phyloP scores from a whole-genome alignment of 2,329 filamentous ascomycete species.

The Trichoderma citrinoviride region DNA sequence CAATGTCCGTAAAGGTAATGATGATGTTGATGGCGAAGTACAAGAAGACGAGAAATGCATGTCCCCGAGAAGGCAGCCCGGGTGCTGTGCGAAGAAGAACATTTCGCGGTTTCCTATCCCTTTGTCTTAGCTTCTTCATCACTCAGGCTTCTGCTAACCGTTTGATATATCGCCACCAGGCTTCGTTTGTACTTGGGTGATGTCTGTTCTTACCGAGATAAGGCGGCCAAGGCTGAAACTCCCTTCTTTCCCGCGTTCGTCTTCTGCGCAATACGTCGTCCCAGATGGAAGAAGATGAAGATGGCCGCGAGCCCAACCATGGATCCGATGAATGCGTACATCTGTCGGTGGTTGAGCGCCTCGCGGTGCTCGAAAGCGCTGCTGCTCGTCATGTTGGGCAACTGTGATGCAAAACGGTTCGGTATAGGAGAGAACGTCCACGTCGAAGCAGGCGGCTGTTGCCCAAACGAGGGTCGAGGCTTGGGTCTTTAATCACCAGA shows the following conservation, averaged over 20 bases:
- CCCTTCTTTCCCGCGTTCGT: background rate
- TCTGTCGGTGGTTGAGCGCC: slow-evolving; percentile 10
- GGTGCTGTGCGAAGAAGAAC: slow-evolving; percentile 30
- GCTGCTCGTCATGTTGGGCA: background rate
- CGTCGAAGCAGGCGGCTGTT: background rate
- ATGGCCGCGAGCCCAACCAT: slow-evolving; percentile 15
- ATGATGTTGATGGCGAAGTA: slow-evolving; percentile 38
- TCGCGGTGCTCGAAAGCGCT: background rate
- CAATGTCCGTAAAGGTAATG: slow-evolving; percentile 35
- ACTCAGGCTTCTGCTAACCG: background rate
- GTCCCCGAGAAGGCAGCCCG: slow-evolving; percentile 35
- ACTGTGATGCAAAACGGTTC: background rate
- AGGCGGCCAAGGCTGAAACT: background rate
- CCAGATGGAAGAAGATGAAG: slow-evolving; percentile 20
- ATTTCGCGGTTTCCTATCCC: slow-evolving; percentile 31
- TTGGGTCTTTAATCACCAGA: background rate
- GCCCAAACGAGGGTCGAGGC: background rate
- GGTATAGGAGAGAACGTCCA: background rate
- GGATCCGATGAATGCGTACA: slow-evolving; percentile 16
- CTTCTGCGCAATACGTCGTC: slow-evolving; percentile 12
- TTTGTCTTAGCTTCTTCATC: background rate
- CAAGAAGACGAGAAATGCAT: slow-evolving; percentile 30
- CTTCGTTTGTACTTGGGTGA: background rate
- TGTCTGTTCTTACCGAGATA: slow-evolving; percentile 18
- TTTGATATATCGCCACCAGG: background rate